Base-by-base conservation (phyloP, 495 filamentous ascomycete species). In the Acidiella bohemica region DNA sequence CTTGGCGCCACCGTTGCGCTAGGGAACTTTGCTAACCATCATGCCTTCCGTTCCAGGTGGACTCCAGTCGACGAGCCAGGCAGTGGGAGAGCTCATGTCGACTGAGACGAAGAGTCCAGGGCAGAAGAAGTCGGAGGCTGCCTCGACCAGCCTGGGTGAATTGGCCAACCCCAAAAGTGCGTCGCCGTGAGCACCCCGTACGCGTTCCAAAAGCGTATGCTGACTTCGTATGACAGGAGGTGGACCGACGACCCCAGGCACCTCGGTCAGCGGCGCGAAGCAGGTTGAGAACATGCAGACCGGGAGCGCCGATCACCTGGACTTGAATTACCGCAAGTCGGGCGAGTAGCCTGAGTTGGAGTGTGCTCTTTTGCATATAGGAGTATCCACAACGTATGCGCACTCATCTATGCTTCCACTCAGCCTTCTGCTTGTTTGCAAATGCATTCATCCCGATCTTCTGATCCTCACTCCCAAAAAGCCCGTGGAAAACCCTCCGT, bases 371-470 rank as follows among this genome's bases (percentile, higher is more conserved):
- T 28, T 32, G 17, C 11, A 32, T 6, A 9, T 34, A 20, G 31
- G 25, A 4, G 5, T 36, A 22, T 16, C 13, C 13, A 17, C 8
- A 18, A 12, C 32, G 19, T 20, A 14, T 21, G 3, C 20, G 7
- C 19, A 11, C 16, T 29, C 30, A 95, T 58, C 87, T 74, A 56
- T 95, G 60, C 18, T 69, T 76, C 90, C 90, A 97, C 59, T 93
- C 73, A 1, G 90, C 66, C 70, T 93, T 88, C 67, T 81, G 75
- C 76, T 94, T 95, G 66, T 90, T 81, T 1, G 78, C 78, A 65
- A 97, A 97, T 12, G 90, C 90, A 53, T 70, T 77, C 88, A 96
- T 96, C 10, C 78, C 90, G 62, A 93, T 82, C 71, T 95, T 97
- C 65, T 96, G 90, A 59, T 97, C 90, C 67, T 80, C 68, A 41